A percentile compares a stretch with the other conserved stretches of the same genome.
Evolutionary conservation across 345 rosid species (phyloP).

Genomic region (Moricandia moricandioides): DNA sequence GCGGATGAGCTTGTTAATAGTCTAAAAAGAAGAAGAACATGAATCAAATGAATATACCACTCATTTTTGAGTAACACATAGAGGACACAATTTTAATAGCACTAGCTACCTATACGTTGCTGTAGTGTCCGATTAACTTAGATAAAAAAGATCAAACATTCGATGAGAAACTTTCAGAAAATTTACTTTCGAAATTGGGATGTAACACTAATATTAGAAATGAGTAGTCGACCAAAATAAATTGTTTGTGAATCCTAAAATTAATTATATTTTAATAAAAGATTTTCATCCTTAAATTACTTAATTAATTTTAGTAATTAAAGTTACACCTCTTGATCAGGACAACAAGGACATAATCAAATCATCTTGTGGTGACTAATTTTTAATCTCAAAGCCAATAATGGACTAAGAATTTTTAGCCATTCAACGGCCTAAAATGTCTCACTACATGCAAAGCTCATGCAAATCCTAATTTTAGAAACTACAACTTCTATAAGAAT

Average conservation of each 20-base stretch:
- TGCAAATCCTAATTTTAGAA: constrained; percentile 29
- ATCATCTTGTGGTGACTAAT: constrained; percentile 14
- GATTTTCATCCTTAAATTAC: not conserved
- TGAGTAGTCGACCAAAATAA: not conserved
- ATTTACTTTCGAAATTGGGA: not conserved
- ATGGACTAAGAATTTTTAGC: constrained; percentile 20
- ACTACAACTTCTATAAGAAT: constrained; percentile 28
- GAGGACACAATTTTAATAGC: not conserved
- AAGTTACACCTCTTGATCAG: constrained; percentile 12
- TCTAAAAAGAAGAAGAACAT: not conserved
- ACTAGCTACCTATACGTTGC: not conserved
- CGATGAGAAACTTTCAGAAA: not conserved
- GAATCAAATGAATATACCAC: not conserved
- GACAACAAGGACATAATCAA: constrained; percentile 22
- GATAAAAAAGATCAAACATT: not conserved
- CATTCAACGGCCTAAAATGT: constrained; percentile 26
- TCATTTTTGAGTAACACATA: not conserved
- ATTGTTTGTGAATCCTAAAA: not conserved
- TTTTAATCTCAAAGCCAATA: constrained; percentile 9
- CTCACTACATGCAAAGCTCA: constrained; percentile 18
- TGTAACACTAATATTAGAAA: not conserved
- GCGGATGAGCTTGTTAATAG: not conserved
- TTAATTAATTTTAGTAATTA: constrained; percentile 21
- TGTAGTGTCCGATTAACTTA: not conserved
- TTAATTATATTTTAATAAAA: not conserved